Percentiles rank a stretch among this genome's conserved stretches.
phyloP scores from a whole-genome alignment of 139 green algal genomes.

The Chlamydomonas eustigma region DNA sequence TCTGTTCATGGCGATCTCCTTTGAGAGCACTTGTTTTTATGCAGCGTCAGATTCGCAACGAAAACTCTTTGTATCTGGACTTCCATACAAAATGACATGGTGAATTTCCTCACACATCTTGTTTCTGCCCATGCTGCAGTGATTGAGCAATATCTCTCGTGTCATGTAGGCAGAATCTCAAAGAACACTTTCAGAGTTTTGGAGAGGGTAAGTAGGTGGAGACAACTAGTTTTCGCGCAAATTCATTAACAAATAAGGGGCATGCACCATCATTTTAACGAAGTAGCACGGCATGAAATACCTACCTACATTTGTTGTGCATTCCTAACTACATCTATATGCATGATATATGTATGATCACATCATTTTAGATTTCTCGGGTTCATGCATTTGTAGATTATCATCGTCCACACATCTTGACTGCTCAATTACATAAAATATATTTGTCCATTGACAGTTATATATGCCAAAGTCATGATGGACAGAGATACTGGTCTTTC shows the following conservation, averaged over 20 bases:
- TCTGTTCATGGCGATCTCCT: background rate
- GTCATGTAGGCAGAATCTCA: background rate
- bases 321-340: too few relatives aligned
- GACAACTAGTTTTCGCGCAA: background rate
- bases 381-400: too few relatives aligned
- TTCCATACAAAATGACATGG: background rate
- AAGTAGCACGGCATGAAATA: too few relatives aligned
- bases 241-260: background rate
- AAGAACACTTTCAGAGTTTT: conserved; percentile 2
- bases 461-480: conserved; percentile 2
- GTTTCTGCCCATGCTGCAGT: background rate
- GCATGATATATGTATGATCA: too few relatives aligned
- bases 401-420: too few relatives aligned
- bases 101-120: background rate
- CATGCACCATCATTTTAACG: background rate
- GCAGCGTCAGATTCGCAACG: background rate
- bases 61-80: conserved; percentile 3
- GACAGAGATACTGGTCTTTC: background rate
- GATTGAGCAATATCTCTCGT: background rate
- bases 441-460: background rate
- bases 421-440: background rate
- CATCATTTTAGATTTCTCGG: too few relatives aligned
- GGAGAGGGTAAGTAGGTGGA: background rate
- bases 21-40: background rate
- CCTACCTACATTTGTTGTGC: too few relatives aligned